Evolutionary conservation across 495 filamentous ascomycete genomes (phyloP).

Genomic region (Margaritispora aquatica): DNA sequence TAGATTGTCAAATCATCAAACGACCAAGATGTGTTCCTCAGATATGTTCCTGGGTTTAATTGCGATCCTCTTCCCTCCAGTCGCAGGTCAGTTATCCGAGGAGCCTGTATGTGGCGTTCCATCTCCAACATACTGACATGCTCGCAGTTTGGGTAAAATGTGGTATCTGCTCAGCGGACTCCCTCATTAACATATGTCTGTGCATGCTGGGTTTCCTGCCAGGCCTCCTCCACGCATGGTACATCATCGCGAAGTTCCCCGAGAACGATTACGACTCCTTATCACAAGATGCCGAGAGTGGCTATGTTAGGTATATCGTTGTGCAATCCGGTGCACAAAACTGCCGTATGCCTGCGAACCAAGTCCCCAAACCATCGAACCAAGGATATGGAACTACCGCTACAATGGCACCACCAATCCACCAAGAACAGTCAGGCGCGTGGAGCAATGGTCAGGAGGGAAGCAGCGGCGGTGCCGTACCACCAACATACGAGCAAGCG

Average conservation of each 20-base stretch:
- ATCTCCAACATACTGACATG: constrained; percentile 21
- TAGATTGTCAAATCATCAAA: background rate
- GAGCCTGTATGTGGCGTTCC: background rate
- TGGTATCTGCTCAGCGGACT: constrained; percentile 90
- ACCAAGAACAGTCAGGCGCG: constrained; percentile 19
- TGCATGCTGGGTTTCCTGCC: constrained; percentile 84
- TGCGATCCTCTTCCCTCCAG: constrained; percentile 88
- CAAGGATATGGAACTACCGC: constrained; percentile 21
- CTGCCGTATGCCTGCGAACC: constrained; percentile 10
- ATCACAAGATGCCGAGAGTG: constrained; percentile 48
- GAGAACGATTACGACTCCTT: constrained; percentile 63
- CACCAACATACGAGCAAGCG: constrained; percentile 24
- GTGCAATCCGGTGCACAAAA: constrained; percentile 23
- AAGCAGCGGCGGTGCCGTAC: constrained; percentile 18
- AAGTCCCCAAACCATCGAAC: constrained; percentile 1
- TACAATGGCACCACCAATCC: constrained; percentile 20
- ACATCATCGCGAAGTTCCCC: constrained; percentile 91
- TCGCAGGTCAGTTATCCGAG: constrained; percentile 62
- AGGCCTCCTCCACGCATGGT: constrained; percentile 92
- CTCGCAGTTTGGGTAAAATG: constrained; percentile 85
- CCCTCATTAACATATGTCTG: constrained; percentile 90
- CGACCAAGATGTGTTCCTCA: constrained; percentile 50
- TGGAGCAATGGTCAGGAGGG: constrained; percentile 22
- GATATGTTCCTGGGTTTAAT: constrained; percentile 87
- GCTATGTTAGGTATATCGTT: constrained; percentile 64